These are phyloP conservation scores for Suillus decipiens DNA, from an alignment of 768 basidiomycete species.

Conservation along the genomic window DNA sequence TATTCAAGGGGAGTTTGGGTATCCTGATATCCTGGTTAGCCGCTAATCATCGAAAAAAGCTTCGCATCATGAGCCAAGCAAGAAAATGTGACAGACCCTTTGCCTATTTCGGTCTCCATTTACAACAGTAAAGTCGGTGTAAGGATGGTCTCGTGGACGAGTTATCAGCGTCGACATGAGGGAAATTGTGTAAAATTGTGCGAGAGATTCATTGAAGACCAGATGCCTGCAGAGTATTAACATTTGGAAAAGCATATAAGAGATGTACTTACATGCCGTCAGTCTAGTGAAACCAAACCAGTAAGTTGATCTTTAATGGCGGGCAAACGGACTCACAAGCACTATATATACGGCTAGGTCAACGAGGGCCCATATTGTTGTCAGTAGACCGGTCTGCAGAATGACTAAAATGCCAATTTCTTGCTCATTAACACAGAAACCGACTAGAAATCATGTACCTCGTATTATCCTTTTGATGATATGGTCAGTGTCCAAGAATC, in stretches of 20 bases:
- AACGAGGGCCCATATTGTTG: constrained; percentile 37
- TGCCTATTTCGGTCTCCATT: constrained; percentile 23
- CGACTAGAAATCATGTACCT: constrained; percentile 16
- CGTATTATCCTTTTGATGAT: constrained; percentile 39
- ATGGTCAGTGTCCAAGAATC: constrained; percentile 39
- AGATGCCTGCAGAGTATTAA: constrained; percentile 23
- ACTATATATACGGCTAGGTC: constrained; percentile 33
- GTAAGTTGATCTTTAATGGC: constrained; percentile 9
- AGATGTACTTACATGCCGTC: constrained; percentile 19
- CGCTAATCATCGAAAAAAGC: neutral
- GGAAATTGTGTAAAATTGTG: constrained; percentile 39
- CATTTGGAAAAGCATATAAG: neutral
- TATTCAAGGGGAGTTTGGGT: constrained; percentile 14
- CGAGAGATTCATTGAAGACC: constrained; percentile 32
- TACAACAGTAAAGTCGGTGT: constrained; percentile 27
- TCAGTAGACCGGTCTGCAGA: constrained; percentile 41
- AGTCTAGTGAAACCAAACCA: constrained; percentile 16
- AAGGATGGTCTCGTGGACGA: constrained; percentile 21
- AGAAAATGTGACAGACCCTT: constrained; percentile 19
- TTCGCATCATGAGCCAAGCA: constrained; percentile 4
- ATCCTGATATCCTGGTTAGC: constrained; percentile 20
- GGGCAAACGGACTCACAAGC: constrained; percentile 14
- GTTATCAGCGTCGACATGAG: constrained; percentile 36
- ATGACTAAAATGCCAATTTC: constrained; percentile 32
- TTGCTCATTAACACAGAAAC: neutral